Base-by-base conservation (phyloP, 2,329 filamentous ascomycete genomes). In the Talaromyces sp. region DNA sequence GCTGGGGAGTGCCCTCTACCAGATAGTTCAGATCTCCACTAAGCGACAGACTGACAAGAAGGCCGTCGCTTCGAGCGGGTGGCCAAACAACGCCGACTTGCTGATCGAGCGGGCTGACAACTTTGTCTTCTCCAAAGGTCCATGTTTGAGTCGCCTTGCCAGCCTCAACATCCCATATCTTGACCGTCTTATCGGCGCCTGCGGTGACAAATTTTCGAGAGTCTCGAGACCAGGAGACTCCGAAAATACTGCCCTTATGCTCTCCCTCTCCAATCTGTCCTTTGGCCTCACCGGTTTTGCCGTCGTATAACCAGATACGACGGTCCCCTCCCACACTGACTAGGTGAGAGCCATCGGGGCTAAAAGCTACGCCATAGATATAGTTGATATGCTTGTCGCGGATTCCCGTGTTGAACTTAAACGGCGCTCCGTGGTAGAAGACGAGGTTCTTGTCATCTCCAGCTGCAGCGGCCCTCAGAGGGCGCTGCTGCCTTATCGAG, bases 71-170 rank as follows among this genome's bases (percentile, higher is more conserved):
- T 66, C 94, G 85, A 55, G 90, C 90, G 54, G 87, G 83, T 1
- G 93, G 91, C 87, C 92, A 96, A 9, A 95, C 91, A 5, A 99
- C 92, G 58, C 95, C 95, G 34, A 98, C 91, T 73, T 99, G 95
- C 76, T 99, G 95, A 72, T 97, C 85, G 3, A 84, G 83, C 42
- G 97, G 82, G 72, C 86, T 92, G 64, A 88, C 84, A 52, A 79
- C 80, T 16, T 88, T 88, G 50, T 93, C 89, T 34, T 85, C 86
- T 27, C 93, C 92, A 73, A 98, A 85, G 65, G 85, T 85, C 95
- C 95, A 99, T 30, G 86, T 91, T 74, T 96, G 90, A 7, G 89
- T 81, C 23, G 86, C 85, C 72, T 89, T 89, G 36, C 89, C 91
- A 14, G 87, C 82, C 72, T 96, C 91, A 2, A 86, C 87, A 71